Conservation (phyloP, 1,284 basidiomycete genomes). For the Rhodotorula sp. region DNA sequence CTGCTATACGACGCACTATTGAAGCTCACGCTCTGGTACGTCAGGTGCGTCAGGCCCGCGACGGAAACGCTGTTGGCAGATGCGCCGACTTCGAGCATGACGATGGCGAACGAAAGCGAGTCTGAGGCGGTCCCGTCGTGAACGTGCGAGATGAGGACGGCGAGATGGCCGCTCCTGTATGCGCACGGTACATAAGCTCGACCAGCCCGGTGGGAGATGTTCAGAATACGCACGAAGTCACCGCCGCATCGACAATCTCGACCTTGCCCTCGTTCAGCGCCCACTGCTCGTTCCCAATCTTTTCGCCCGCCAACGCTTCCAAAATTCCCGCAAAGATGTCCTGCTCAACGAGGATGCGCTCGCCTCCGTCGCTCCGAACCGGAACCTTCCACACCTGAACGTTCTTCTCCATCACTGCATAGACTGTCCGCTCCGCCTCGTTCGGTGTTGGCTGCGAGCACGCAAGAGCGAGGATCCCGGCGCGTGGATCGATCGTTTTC, state of each 20-base stretch:
- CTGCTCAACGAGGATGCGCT: conserved; percentile 36
- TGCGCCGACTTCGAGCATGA: conserved; percentile 30
- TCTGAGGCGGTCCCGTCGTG: conserved; percentile 8
- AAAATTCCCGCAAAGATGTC: conserved; percentile 37
- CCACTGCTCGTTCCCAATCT: conserved; percentile 39
- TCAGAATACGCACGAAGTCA: conserved; percentile 4
- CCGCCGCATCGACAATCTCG: conserved; percentile 37
- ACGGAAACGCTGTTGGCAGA: conserved; percentile 22
- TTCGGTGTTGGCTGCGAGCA: not conserved
- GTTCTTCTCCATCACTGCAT: conserved; percentile 38
- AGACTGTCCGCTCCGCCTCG: conserved; percentile 25
- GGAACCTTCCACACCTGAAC: conserved; percentile 40
- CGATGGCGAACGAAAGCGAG: conserved; percentile 37
- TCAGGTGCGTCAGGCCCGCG: conserved; percentile 43
- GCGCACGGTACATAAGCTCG: not conserved
- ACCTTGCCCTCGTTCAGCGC: conserved; percentile 32
- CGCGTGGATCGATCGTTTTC: conserved; percentile 37
- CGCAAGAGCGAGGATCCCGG: conserved; percentile 39
- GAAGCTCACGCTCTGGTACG: conserved; percentile 46
- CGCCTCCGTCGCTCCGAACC: conserved; percentile 18
- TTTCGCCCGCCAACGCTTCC: conserved; percentile 30
- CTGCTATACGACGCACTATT: conserved; percentile 3
- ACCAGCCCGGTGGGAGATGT: not conserved
- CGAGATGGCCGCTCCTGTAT: conserved; percentile 18
- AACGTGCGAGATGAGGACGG: conserved; percentile 34